Conservation (phyloP, 2,329 filamentous ascomycete genomes). For the Fusarium mexicanum region DNA sequence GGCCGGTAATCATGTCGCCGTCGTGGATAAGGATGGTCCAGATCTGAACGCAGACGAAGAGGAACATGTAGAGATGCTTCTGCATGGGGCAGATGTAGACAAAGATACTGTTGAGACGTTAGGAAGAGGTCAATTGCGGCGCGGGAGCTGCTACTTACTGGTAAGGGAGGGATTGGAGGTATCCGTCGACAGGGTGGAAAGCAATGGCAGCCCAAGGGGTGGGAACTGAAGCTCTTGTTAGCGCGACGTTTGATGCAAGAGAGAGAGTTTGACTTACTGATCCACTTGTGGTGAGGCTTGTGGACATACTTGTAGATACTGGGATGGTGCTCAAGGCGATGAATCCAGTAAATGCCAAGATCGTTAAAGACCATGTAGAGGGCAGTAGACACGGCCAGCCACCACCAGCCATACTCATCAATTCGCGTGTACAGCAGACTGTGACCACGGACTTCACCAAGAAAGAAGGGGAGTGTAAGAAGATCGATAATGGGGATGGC, state of each 20-base stretch:
- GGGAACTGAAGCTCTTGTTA: slow-evolving; percentile 47
- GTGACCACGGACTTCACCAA: slow-evolving; percentile 58
- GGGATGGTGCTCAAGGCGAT: slow-evolving; percentile 57
- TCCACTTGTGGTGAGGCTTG: slow-evolving; percentile 62
- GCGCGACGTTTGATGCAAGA: not conserved
- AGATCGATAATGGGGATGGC: slow-evolving; percentile 57
- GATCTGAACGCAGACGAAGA: slow-evolving; percentile 57
- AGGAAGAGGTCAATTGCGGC: not conserved
- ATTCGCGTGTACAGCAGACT: slow-evolving; percentile 54
- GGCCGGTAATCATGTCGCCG: slow-evolving; percentile 59
- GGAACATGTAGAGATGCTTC: slow-evolving; percentile 55
- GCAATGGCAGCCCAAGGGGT: slow-evolving; percentile 59
- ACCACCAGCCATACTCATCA: slow-evolving; percentile 52
- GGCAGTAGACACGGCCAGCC: slow-evolving; percentile 50
- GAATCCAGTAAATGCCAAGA: slow-evolving; percentile 59
- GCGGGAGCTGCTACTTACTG: slow-evolving; percentile 47
- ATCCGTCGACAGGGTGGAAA: slow-evolving; percentile 59
- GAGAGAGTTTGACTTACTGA: slow-evolving; percentile 46
- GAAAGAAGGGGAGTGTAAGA: slow-evolving; percentile 57
- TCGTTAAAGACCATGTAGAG: slow-evolving; percentile 59
- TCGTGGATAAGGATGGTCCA: slow-evolving; percentile 62
- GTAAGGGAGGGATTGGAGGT: slow-evolving; percentile 57
- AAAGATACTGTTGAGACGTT: slow-evolving; percentile 47
- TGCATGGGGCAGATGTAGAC: slow-evolving; percentile 58
- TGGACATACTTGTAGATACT: slow-evolving; percentile 58